A percentile compares a stretch with the other conserved stretches of the same genome.
These are phyloP conservation scores for Populus hybrid DNA, from an alignment of 441 rosid genomes.

Conservation along the genomic window DNA sequence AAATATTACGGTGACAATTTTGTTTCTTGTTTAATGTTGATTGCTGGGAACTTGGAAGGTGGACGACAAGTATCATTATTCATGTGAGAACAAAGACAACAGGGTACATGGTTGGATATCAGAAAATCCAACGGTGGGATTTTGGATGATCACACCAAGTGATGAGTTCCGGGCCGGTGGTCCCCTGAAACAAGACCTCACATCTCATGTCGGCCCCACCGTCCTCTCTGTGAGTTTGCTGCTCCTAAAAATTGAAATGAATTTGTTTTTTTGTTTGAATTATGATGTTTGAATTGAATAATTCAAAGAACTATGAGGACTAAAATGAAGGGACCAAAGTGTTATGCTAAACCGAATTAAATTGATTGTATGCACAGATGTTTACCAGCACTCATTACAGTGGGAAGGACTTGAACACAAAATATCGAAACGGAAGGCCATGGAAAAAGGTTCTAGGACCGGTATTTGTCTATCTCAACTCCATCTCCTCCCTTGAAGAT, in stretches of 20 bases:
- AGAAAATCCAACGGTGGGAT: slow-evolving; percentile 45
- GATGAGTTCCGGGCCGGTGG: slow-evolving; percentile 81
- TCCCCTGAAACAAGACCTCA: slow-evolving; percentile 72
- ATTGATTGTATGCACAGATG: slow-evolving; percentile 34
- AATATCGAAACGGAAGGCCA: slow-evolving; percentile 46
- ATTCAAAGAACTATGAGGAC: not conserved
- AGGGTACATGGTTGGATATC: slow-evolving; percentile 82
- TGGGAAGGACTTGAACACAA: slow-evolving; percentile 71
- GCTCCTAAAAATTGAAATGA: not conserved
- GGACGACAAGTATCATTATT: slow-evolving; percentile 86
- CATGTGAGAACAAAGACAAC: slow-evolving; percentile 67
- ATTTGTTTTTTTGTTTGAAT: not conserved
- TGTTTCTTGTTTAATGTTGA: not conserved
- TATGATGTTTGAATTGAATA: not conserved
- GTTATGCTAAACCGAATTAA: not conserved
- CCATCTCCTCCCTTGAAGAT: slow-evolving; percentile 34
- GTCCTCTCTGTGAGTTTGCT: slow-evolving; percentile 54
- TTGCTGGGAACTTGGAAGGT: slow-evolving; percentile 30
- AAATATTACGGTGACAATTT: not conserved
- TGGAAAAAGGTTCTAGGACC: slow-evolving; percentile 95
- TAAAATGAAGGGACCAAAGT: not conserved
- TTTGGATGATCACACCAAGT: slow-evolving; percentile 85
- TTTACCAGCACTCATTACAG: slow-evolving; percentile 74
- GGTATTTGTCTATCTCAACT: slow-evolving; percentile 60
- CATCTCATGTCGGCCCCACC: slow-evolving; percentile 81